Evolutionary conservation across 441 rosid genomes (phyloP), one percentile per base, ranked within the genome.

Genomic region (Euphorbia celastroides): DNA sequence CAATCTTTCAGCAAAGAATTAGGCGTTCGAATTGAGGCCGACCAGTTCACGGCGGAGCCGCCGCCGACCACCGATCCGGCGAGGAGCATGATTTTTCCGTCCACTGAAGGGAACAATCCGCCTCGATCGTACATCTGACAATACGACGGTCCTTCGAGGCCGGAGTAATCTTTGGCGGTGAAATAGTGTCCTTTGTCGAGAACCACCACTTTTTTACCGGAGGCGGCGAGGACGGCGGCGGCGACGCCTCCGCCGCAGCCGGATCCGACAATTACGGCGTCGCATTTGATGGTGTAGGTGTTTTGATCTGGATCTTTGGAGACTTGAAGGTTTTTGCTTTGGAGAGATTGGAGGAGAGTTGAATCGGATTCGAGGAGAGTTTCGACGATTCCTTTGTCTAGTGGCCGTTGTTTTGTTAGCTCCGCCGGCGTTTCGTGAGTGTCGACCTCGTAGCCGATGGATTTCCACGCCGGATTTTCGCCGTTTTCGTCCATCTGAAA

Each of bases 161-260:
- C 82, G 58, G 90, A 71, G 66, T 85, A 89, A 57, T 91, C 95
- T 0, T 70, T 22, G 0, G 81, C 54, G 9, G 88, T 65, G 51
- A 77, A 93, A 74, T 93, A 91, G 67, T 76, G 81, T 63, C 97
- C 99, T 71, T 91, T 93, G 83, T 93, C 99, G 16, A 93, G 60
- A 51, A 93, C 88, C 32, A 91, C 28, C 9, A 93, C 99, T 66
- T 86, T 91, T 12, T 83, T 73, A 25, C 99, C 99, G 4, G 88
- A 74, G 61, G 80, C 66, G 5, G 96, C 95, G 30, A 93, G 83
- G 20, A 88, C 83, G 0, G 95, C 86, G 16, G 96, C 97, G 0
- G 97, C 96, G 12, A 93, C 97, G 4, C 96, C 96, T 17, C 99
- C 99, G 2, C 99, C 99, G 17, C 95, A 85, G 34, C 99, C 99